Evolutionary conservation across 495 filamentous ascomycete genomes (phyloP), one percentile per base, ranked within the genome.

Genomic region (Sordaria brevicollis): DNA sequence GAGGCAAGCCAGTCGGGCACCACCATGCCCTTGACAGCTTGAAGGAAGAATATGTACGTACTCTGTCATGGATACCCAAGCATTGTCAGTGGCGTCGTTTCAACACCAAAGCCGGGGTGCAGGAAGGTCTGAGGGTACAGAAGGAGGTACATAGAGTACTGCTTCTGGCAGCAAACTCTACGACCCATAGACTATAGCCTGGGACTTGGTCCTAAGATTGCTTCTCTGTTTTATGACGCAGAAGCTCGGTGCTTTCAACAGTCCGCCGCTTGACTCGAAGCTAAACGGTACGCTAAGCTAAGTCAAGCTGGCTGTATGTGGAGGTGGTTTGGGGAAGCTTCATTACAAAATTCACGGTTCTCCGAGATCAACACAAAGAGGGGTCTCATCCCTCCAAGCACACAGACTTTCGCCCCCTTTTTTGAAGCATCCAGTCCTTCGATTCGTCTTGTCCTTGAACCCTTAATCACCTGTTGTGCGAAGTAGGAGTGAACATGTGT

Each of bases 51-150:
- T 65, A 65, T 31, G 13, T 33, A 38, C 67, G 41, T 43, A 68
- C 8, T 67, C 38, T 66, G 65, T 68, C 41, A 49, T 10, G 19
- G 33, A 33, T 13, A 34, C 39, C 15, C 29, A 25, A 57, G 35
- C 21, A 65, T 25, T 49, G 17, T 35, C 21, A 57, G 69, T 69
- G 71, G 71, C 70, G 69, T 71, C 70, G 76, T 78, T 79, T 79
- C 75, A 77, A 73, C 69, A 69, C 72, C 71, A 70, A 70, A 74
- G 67, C 75, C 70, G 75, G 74, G 76, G 73, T 76, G 73, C 74
- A 73, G 73, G 67, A 71, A 36, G 13, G 68, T 65, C 67, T 65
- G 66, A 69, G 39, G 57, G 35, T 35, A 49, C 57, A 25, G n/a
- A 66, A 49, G 37, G 29, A 25, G 31, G 74, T 73, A 73, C 65